Evolutionary conservation across 2,329 filamentous ascomycete genomes (phyloP), one percentile per base, ranked within the genome.

Genomic region (Dactylonectria estremocensis): DNA sequence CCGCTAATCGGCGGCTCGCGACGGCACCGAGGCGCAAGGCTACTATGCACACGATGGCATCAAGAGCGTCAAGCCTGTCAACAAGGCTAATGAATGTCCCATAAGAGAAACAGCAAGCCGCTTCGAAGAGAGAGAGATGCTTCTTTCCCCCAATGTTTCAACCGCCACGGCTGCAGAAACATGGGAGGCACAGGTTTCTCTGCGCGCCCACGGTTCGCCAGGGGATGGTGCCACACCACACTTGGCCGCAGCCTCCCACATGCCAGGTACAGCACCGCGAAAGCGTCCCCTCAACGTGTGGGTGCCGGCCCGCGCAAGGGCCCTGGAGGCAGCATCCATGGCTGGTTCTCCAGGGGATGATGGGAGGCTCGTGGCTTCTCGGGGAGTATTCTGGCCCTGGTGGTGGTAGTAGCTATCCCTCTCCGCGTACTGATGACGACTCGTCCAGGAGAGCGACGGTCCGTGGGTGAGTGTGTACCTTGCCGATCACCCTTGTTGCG

Each of bases 21-120:
- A 59, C 65, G 40, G 57, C 49, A 52, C 61, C 28, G 43, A 68
- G 57, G 67, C 58, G 63, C 61, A 74, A 73, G 64, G 59, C 67
- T 69, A 56, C n/a, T n/a, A n/a, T n/a, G n/a, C n/a, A n/a, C 20
- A 61, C 33, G 33, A 37, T n/a, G 22, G 33, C 35, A 46, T 7
- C 24, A 40, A n/a, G 33, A 18, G 28, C 66, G 56, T 22, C n/a
- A 31, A 16, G 5, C 3, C n/a, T 14, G 49, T 11, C 16, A 18
- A 20, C 13, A 11, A 18, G 28, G 20, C 9, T 5, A 33, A 24
- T 10, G 6, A 5, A 11, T 52, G 14, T 33, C 16, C 40, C 40
- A 43, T 43, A 18, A 43, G 24, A 43, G 6, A 14, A 43, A n/a
- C 6, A n/a, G 6, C 40, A 8, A 43, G 40, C 16, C 16, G 24